A percentile compares a stretch with the other conserved stretches of the same genome.
Evolutionary conservation across 352 stramenopile genomes (phyloP).

Genomic region (Phytophthora colocasiae): DNA sequence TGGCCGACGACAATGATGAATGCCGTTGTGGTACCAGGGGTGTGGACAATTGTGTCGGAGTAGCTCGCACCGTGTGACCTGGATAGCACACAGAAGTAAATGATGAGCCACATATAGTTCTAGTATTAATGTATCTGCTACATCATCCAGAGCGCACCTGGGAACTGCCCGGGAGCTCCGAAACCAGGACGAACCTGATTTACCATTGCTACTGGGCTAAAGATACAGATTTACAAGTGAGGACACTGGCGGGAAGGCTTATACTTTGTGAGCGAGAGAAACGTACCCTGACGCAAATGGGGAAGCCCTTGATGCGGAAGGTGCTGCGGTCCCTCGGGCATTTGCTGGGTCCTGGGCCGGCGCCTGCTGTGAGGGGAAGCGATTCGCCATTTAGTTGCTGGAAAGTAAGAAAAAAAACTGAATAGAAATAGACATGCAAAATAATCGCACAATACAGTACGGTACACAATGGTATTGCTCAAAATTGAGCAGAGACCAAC

Average conservation of each 20-base stretch:
- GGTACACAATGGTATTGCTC: no score
- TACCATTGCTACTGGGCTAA: constrained; percentile 48
- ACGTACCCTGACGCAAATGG: constrained; percentile 41
- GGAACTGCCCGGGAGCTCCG: constrained; percentile 28
- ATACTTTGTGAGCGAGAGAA: background rate
- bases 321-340: background rate
- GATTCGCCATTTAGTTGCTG: constrained; percentile 15
- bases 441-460: no score
- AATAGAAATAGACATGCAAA: no score
- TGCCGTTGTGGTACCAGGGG: constrained; percentile 55
- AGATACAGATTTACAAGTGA: constrained; percentile 2
- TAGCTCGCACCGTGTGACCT: constrained; percentile 51
- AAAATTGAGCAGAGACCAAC: no score
- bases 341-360: constrained; percentile 8
- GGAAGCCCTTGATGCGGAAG: constrained; percentile 20
- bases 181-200: constrained; percentile 46
- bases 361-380: constrained; percentile 25
- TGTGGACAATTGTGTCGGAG: constrained; percentile 67
- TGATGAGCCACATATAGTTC: background rate
- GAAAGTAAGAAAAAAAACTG: no score
- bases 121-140: background rate
- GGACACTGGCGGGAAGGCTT: background rate
- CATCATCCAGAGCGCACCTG: constrained; percentile 13
- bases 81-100: background rate
- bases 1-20: constrained; percentile 30